These are phyloP conservation scores for Neurospora sp. DNA, from an alignment of 2,329 filamentous ascomycete species.

Conservation along the genomic window DNA sequence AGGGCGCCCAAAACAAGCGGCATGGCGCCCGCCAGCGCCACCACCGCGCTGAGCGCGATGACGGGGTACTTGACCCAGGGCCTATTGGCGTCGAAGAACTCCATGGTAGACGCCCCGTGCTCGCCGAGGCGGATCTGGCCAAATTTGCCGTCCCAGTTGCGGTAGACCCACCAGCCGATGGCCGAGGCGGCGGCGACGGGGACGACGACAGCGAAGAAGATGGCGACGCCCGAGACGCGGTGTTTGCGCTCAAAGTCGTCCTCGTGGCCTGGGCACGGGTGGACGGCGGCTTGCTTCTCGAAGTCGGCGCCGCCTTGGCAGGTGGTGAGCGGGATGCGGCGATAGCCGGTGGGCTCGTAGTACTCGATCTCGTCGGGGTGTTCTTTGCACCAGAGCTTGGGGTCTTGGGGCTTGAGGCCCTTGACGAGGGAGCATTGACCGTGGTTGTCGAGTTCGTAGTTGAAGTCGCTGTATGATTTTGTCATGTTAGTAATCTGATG, in stretches of 20 bases:
- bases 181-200: constrained; percentile 62
- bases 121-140: constrained; percentile 88
- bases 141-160: constrained; percentile 80
- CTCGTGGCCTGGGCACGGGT: constrained; percentile 69
- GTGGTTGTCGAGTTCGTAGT: constrained; percentile 71
- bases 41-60: constrained; percentile 55
- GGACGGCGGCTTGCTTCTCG: constrained; percentile 53
- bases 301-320: constrained; percentile 67
- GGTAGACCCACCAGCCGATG: constrained; percentile 76
- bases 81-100: constrained; percentile 55
- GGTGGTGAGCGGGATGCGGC: constrained; percentile 80
- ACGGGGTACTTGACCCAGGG: constrained; percentile 78
- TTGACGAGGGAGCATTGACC: constrained; percentile 68
- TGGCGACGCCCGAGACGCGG: constrained; percentile 57
- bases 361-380: constrained; percentile 66
- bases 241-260: constrained; percentile 62
- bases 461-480: constrained; percentile 61
- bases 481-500: neutral
- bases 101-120: constrained; percentile 26
- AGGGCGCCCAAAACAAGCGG: constrained; percentile 65
- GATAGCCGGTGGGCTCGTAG: constrained; percentile 79
- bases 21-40: constrained; percentile 48
- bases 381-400: constrained; percentile 39
- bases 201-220: constrained; percentile 78
- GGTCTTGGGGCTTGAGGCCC: constrained; percentile 53